Conservation (phyloP, 768 basidiomycete genomes). For the Pulveroboletus ravenelii region DNA sequence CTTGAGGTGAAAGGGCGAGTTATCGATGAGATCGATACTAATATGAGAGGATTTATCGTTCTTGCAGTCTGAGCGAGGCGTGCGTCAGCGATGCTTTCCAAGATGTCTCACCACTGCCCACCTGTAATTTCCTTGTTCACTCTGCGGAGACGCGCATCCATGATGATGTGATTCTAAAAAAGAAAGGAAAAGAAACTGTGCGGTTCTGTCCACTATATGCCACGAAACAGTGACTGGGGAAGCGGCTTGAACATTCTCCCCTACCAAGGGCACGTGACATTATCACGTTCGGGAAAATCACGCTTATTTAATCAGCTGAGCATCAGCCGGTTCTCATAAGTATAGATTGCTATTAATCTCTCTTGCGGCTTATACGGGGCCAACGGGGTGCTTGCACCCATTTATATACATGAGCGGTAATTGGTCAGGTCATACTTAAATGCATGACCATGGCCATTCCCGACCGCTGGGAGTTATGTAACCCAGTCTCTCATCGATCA, state of each 20-base stretch:
- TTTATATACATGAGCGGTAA: no score
- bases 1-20: constrained; percentile 86
- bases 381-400: no score
- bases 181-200: not conserved
- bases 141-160: constrained; percentile 86
- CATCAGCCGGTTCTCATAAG: no score
- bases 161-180: constrained; percentile 27
- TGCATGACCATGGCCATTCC: no score
- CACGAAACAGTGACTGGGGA: not conserved
- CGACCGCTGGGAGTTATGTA: not conserved
- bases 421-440: no score
- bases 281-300: no score
- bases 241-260: no score
- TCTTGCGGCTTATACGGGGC: no score
- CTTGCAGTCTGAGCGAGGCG: constrained; percentile 68
- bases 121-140: constrained; percentile 94
- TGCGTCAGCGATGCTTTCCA: constrained; percentile 8
- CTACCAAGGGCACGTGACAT: no score
- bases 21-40: constrained; percentile 80
- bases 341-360: no score
- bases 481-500: no score
- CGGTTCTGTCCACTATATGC: not conserved
- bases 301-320: no score
- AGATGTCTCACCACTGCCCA: constrained; percentile 26
- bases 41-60: constrained; percentile 90